These are phyloP conservation scores for Ustilaginoidea virens DNA, from an alignment of 2,329 filamentous ascomycete species.

Conservation along the genomic window DNA sequence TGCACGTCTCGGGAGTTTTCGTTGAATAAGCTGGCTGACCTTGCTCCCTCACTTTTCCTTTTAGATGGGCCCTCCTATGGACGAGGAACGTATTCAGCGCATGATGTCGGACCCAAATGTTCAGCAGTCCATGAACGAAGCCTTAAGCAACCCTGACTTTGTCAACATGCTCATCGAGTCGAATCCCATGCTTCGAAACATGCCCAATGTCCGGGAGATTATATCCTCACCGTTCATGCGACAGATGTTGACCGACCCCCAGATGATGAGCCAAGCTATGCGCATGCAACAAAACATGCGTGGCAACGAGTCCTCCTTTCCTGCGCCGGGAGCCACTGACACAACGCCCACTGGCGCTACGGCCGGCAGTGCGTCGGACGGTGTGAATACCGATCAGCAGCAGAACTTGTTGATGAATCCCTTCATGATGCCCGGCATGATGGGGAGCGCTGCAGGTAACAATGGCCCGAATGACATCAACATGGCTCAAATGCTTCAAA, in stretches of 20 bases:
- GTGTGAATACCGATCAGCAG: slow-evolving; percentile 8
- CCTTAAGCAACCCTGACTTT: slow-evolving; percentile 86
- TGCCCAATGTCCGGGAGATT: slow-evolving; percentile 67
- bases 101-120: slow-evolving; percentile 85
- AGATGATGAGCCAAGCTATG: slow-evolving; percentile 66
- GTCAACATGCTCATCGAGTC: slow-evolving; percentile 89
- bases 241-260: slow-evolving; percentile 83
- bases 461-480: slow-evolving; percentile 8
- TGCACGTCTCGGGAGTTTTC: no score
- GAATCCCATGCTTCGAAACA: slow-evolving; percentile 66
- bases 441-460: slow-evolving; percentile 7
- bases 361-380: slow-evolving; percentile 16
- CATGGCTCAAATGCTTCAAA: slow-evolving; percentile 14
- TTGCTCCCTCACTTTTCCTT: neutral
- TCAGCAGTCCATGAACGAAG: slow-evolving; percentile 79
- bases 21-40: slow-evolving; percentile 4
- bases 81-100: slow-evolving; percentile 64
- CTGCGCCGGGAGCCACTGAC: slow-evolving; percentile 83
- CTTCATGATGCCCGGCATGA: slow-evolving; percentile 13
- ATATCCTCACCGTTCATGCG: slow-evolving; percentile 80
- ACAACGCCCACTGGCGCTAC: slow-evolving; percentile 48
- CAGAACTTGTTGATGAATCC: slow-evolving; percentile 29
- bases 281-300: slow-evolving; percentile 64
- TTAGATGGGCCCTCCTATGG: slow-evolving; percentile 79
- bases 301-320: slow-evolving; percentile 49